Evolutionary conservation across 306 rosid species (phyloP), one percentile per base, ranked within the genome.

Genomic region (Acacia acuminata): DNA sequence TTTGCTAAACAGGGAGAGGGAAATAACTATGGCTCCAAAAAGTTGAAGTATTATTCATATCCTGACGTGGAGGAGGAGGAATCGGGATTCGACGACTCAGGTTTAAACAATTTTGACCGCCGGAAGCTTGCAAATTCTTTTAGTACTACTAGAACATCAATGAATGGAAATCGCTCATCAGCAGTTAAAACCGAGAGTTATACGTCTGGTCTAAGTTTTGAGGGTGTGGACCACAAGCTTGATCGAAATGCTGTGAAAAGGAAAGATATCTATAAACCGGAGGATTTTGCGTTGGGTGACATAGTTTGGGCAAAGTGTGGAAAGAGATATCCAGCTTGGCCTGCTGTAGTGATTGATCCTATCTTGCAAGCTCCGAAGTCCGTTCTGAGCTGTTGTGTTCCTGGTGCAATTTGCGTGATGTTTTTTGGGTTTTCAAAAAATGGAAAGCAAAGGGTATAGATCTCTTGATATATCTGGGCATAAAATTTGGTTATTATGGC

Each of bases 291-390:
- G 61, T 83, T 92, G 88, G 99, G 98, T 9, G 98, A 94, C 79
- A 84, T 96, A 48, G 97, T 96, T 81, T 96, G 99, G 99, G 99
- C 98, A 0, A 96, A 94, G 87, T 92, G 92, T 85, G 99, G 99
- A 75, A 90, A 92, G 89, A 91, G 92, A 73, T 96, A 87, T 79
- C 99, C 99, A 3, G 92, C 96, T 56, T 96, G 99, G 99, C 99
- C 98, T 13, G 98, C 94, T 3, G 88, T 96, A 79, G 99, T 96
- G 58, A 96, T 96, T 78, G 98, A 96, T 80, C 99, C 98, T 25
- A 55, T 92, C n/a, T 68, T 82, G 86, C 87, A 94, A 78, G 99
- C 99, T 65, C 99, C 99, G 0, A 82, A 94, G 47, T 81, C 94
- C 4, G 98, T 96, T 43, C 84, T 96, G 27, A 85, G 88, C 75